Percentiles rank a stretch among this genome's conserved stretches.
Evolutionary conservation across 495 filamentous ascomycete species (phyloP).

Genomic region (Elasticomyces elasticus): DNA sequence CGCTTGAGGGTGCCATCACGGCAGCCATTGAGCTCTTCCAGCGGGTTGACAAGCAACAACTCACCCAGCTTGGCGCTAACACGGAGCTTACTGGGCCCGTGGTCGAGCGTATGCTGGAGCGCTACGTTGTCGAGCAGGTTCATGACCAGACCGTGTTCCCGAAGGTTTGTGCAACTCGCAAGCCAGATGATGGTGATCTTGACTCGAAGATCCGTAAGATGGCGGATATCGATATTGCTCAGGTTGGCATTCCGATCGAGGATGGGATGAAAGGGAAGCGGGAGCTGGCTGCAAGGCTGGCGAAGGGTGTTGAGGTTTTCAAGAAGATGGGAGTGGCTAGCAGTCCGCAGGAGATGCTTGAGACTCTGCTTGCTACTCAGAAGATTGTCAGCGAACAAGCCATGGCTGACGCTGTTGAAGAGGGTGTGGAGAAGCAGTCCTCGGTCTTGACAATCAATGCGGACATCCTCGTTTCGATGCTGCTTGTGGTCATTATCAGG

Average conservation of each 20-base stretch:
- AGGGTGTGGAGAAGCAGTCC: constrained; percentile 47
- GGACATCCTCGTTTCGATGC: constrained; percentile 84
- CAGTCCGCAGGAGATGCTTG: constrained; percentile 91
- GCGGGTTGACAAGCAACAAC: constrained; percentile 85
- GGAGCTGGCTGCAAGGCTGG: constrained; percentile 59
- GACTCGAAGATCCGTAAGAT: constrained; percentile 85
- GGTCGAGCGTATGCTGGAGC: constrained; percentile 88
- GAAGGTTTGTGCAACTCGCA: constrained; percentile 64
- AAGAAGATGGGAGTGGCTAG: constrained; percentile 73
- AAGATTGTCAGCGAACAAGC: constrained; percentile 59
- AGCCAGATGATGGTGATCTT: constrained; percentile 77
- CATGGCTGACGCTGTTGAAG: constrained; percentile 22
- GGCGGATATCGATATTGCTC: constrained; percentile 86
- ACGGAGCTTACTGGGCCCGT: constrained; percentile 88
- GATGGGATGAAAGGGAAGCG: constrained; percentile 60
- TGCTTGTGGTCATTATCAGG: constrained; percentile 87
- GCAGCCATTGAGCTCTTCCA: constrained; percentile 93
- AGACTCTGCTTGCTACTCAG: constrained; percentile 74
- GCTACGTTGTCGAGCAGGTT: constrained; percentile 87
- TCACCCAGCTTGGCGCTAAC: constrained; percentile 81
- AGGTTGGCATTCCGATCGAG: constrained; percentile 78
- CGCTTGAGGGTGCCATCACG: constrained; percentile 83
- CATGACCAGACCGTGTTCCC: constrained; percentile 81
- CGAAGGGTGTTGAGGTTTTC: constrained; percentile 77
- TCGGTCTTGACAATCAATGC: constrained; percentile 78